Evolutionary conservation across 1,284 basidiomycete genomes (phyloP).

Genomic region (Pholiota adiposa): DNA sequence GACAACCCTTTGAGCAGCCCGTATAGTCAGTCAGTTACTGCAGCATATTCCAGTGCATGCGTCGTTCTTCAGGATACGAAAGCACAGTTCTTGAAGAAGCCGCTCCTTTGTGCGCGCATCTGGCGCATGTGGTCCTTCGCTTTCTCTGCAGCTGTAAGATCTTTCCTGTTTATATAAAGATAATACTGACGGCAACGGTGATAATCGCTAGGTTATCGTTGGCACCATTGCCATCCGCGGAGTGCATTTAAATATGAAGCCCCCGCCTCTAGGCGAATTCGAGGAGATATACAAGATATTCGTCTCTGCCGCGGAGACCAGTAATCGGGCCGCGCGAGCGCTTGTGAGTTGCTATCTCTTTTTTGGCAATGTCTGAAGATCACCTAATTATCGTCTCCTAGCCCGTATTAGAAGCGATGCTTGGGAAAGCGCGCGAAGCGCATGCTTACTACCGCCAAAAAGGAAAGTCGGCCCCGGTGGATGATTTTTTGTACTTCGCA

Average conservation of each 20-base stretch:
- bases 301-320: slow-evolving; percentile 42
- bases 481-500: slow-evolving; percentile 47
- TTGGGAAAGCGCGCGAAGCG: slow-evolving; percentile 39
- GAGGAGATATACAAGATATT: slow-evolving; percentile 46
- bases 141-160: slow-evolving; percentile 49
- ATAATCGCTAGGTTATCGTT: slow-evolving; percentile 40
- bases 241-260: slow-evolving; percentile 40
- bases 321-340: slow-evolving; percentile 48
- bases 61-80: slow-evolving; percentile 41
- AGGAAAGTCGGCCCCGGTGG: slow-evolving; percentile 29
- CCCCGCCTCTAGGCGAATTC: slow-evolving; percentile 45
- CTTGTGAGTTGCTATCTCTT: slow-evolving; percentile 33
- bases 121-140: slow-evolving; percentile 54
- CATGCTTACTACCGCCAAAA: slow-evolving; percentile 26
- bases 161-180: neutral
- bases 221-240: slow-evolving; percentile 48
- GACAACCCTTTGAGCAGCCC: slow-evolving; percentile 44
- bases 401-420: slow-evolving; percentile 45
- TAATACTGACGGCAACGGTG: neutral
- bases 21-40: slow-evolving; percentile 45
- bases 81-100: slow-evolving; percentile 42
- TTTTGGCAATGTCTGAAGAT: neutral
- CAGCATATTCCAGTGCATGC: slow-evolving; percentile 49
- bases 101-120: slow-evolving; percentile 44
- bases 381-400: slow-evolving; percentile 16